phyloP scores from a whole-genome alignment of 768 basidiomycete species.

The Hygrocybe punicea region DNA sequence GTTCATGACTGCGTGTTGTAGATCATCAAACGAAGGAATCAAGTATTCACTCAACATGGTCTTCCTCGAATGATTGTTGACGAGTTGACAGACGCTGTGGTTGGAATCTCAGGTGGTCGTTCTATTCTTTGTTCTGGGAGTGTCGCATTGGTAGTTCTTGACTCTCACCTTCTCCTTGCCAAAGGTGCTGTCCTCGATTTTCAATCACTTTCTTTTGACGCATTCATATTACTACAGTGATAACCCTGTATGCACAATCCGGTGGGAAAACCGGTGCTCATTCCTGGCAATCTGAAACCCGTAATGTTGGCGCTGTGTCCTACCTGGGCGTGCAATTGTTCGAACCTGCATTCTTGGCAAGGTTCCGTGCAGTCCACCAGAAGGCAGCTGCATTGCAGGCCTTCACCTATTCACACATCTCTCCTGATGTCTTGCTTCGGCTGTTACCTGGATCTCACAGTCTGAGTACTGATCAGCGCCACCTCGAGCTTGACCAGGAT shows the following conservation, averaged over 20 bases:
- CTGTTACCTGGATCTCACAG: neutral
- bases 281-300: conserved; percentile 5
- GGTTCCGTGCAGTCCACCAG: neutral
- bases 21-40: neutral
- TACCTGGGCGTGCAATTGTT: conserved; percentile 9
- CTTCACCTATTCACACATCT: neutral
- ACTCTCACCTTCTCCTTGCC: neutral
- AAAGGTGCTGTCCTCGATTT: neutral
- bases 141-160: neutral
- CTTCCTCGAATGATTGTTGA: too few species aligned
- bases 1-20: neutral
- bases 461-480: too few species aligned
- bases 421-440: neutral
- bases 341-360: neutral
- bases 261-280: conserved; percentile 11
- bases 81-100: too few species aligned
- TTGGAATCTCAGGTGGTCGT: too few species aligned
- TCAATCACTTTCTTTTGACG: neutral
- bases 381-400: neutral
- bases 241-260: conserved; percentile 6
- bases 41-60: neutral
- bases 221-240: conserved; percentile 1
- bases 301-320: conserved; percentile 6
- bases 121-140: too few species aligned
- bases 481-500: too few species aligned